Evolutionary conservation across 1,284 basidiomycete species (phyloP).

Genomic region (Fomitopsis palustris): DNA sequence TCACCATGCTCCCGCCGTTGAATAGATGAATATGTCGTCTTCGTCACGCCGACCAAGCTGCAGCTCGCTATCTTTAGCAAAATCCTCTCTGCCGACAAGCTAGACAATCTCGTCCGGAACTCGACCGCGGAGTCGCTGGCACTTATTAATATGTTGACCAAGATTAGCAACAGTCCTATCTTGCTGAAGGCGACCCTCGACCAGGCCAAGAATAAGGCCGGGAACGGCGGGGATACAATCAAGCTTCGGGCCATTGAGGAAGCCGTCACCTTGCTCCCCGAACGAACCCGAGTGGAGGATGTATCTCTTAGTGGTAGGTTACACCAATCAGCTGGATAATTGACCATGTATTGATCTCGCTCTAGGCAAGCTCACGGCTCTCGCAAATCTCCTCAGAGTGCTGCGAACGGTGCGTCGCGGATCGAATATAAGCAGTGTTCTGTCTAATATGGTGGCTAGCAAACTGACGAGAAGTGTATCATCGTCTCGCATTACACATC

Average conservation of each 20-base stretch:
- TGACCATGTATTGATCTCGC: not conserved
- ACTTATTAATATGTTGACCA: slow-evolving; percentile 77
- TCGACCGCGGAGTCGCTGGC: slow-evolving; percentile 81
- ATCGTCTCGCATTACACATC: slow-evolving; percentile 89
- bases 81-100: slow-evolving; percentile 67
- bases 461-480: slow-evolving; percentile 91
- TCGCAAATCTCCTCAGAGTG: slow-evolving; percentile 69
- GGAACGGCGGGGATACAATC: slow-evolving; percentile 31
- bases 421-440: not conserved
- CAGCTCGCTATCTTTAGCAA: slow-evolving; percentile 81
- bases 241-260: slow-evolving; percentile 55
- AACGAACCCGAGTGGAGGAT: slow-evolving; percentile 59
- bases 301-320: slow-evolving; percentile 72
- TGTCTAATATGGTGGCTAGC: not conserved
- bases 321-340: not conserved
- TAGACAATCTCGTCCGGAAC: slow-evolving; percentile 62
- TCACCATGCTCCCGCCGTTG: too few relatives aligned
- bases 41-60: slow-evolving; percentile 78
- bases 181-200: slow-evolving; percentile 75
- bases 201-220: slow-evolving; percentile 44
- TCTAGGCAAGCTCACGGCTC: slow-evolving; percentile 77
- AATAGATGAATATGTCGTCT: slow-evolving; percentile 93
- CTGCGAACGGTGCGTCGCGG: slow-evolving; percentile 51
- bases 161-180: slow-evolving; percentile 93
- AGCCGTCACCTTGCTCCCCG: slow-evolving; percentile 68